Conservation (phyloP, 805 yeast genomes). For the Metschnikowia santaceciliae region DNA sequence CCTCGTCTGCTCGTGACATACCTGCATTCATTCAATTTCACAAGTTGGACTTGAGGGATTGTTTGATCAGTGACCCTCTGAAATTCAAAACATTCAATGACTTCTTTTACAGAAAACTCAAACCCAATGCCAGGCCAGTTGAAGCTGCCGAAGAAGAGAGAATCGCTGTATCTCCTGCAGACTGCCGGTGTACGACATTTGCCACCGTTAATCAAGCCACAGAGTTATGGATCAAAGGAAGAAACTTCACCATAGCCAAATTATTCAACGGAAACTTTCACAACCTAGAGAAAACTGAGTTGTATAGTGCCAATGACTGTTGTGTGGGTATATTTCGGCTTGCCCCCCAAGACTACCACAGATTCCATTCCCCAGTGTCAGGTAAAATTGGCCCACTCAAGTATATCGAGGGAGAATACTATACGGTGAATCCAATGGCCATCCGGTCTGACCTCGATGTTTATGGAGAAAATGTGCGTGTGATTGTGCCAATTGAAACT, state of each 20-base stretch:
- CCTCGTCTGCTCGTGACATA: constrained; percentile 63
- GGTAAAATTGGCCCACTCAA: constrained; percentile 67
- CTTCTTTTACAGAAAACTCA: constrained; percentile 77
- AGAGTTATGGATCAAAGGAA: constrained; percentile 85
- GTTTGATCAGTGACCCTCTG: constrained; percentile 44
- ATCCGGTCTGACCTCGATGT: constrained; percentile 84
- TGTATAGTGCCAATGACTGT: constrained; percentile 40
- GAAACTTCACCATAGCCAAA: constrained; percentile 63
- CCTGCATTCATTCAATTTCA: constrained; percentile 79
- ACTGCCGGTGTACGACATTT: constrained; percentile 77
- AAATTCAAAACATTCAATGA: constrained; percentile 75
- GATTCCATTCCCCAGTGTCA: constrained; percentile 85
- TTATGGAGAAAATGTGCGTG: constrained; percentile 85
- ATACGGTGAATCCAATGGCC: constrained; percentile 98
- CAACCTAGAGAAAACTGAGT: constrained; percentile 35
- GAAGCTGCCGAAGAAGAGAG: constrained; percentile 52
- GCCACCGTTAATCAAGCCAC: constrained; percentile 57
- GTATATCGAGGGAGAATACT: constrained; percentile 82
- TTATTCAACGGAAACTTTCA: constrained; percentile 49
- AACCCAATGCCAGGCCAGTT: constrained; percentile 63
- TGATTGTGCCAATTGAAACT: constrained; percentile 72
- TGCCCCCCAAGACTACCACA: constrained; percentile 96
- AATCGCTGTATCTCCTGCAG: constrained; percentile 76
- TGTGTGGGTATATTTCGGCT: constrained; percentile 76
- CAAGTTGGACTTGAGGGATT: constrained; percentile 70